These are phyloP conservation scores for Lepidopterella palustris DNA, from an alignment of 495 filamentous ascomycete genomes.

Conservation along the genomic window DNA sequence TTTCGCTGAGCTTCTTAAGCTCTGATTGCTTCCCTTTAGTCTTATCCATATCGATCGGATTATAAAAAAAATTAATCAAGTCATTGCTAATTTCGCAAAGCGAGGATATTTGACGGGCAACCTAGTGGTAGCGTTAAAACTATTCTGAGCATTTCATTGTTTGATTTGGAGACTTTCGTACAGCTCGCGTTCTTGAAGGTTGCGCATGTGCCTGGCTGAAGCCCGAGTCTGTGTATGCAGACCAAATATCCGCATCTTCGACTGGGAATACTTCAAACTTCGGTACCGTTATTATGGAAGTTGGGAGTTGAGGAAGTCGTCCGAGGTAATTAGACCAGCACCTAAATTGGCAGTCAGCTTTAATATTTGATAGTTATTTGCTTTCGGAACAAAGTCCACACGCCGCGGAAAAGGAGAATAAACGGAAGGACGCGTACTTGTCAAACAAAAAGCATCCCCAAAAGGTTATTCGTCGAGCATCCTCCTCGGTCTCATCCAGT, in stretches of 20 bases:
- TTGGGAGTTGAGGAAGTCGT: conserved; percentile 79
- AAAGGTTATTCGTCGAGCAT: conserved; percentile 85
- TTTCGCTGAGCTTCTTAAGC: conserved; percentile 84
- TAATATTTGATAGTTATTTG: not conserved
- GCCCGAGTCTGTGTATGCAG: conserved; percentile 81
- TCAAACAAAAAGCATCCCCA: conserved; percentile 99
- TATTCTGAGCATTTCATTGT: not conserved
- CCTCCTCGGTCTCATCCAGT: conserved; percentile 75
- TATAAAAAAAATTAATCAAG: conserved; percentile 83
- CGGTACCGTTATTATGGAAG: conserved; percentile 68
- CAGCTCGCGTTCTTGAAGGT: conserved; percentile 73
- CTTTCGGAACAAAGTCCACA: too few relatives aligned
- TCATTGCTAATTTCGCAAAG: conserved; percentile 93
- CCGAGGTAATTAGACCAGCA: conserved; percentile 99
- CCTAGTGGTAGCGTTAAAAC: conserved; percentile 1
- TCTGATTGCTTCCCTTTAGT: conserved; percentile 64
- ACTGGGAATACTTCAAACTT: conserved; percentile 87
- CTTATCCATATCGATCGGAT: conserved; percentile 60
- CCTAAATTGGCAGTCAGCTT: conserved; percentile 34
- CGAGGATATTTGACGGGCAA: conserved; percentile 68
- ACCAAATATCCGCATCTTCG: conserved; percentile 82
- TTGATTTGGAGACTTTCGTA: conserved; percentile 30
- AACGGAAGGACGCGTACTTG: too few relatives aligned
- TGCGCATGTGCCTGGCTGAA: conserved; percentile 62
- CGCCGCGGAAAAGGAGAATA: too few relatives aligned